Conservation (phyloP, 768 basidiomycete genomes). For the Amanita polypyramis region DNA sequence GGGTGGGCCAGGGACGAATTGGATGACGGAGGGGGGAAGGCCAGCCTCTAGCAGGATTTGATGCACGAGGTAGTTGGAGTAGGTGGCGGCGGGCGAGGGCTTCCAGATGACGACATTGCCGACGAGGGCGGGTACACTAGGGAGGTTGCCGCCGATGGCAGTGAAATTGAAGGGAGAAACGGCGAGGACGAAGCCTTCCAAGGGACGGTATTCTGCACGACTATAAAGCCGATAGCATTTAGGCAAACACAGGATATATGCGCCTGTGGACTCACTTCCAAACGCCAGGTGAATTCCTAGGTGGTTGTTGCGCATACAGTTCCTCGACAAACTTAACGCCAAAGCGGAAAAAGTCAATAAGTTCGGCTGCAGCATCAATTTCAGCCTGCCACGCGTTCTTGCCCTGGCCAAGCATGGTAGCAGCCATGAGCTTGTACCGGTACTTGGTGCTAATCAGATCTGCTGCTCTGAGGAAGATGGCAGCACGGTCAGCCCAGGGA, state of each 20-base stretch:
- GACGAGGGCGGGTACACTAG: conserved; percentile 83
- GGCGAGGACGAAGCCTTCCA: conserved; percentile 98
- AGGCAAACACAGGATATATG: neutral
- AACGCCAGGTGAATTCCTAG: conserved; percentile 72
- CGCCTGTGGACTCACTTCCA: conserved; percentile 77
- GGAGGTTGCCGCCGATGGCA: conserved; percentile 94
- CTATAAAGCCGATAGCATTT: conserved; percentile 25
- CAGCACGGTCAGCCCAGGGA: conserved; percentile 95
- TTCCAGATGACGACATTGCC: conserved; percentile 98
- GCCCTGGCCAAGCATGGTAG: conserved; percentile 96
- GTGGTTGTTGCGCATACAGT: conserved; percentile 83
- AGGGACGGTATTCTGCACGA: conserved; percentile 89
- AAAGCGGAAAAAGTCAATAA: conserved; percentile 92
- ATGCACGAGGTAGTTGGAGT: conserved; percentile 89
- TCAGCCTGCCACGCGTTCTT: conserved; percentile 99
- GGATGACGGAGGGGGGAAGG: conserved; percentile 88
- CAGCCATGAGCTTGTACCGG: conserved; percentile 88
- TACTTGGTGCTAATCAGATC: conserved; percentile 95
- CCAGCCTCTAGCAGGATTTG: conserved; percentile 92
- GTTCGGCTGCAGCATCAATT: conserved; percentile 98
- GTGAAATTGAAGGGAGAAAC: conserved; percentile 99
- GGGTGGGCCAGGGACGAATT: conserved; percentile 90
- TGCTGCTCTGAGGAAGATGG: conserved; percentile 97
- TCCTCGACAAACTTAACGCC: conserved; percentile 96
- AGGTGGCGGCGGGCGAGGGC: conserved; percentile 90